phyloP scores from a whole-genome alignment of 768 basidiomycete species.

The Suillus luteus region DNA sequence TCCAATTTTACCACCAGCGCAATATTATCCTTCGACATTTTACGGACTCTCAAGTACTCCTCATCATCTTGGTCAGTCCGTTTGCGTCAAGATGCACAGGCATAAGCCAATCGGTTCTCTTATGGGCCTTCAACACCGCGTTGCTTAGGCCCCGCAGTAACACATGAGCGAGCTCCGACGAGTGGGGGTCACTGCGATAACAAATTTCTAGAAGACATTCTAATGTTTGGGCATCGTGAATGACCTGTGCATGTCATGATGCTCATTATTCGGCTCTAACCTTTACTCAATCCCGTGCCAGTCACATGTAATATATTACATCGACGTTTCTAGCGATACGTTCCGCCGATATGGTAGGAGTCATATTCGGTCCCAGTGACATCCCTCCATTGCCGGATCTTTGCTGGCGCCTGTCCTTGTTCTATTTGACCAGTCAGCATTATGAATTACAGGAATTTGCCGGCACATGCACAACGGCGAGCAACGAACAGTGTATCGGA shows the following conservation, averaged over 20 bases:
- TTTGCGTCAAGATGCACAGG: conserved; percentile 23
- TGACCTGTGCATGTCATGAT: conserved; percentile 39
- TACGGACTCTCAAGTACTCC: conserved; percentile 48
- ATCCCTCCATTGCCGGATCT: conserved; percentile 38
- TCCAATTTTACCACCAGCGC: conserved; percentile 17
- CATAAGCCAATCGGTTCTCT: conserved; percentile 9
- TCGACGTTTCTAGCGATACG: conserved; percentile 39
- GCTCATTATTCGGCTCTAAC: background rate
- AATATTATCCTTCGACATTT: conserved; percentile 42
- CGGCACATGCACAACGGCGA: conserved; percentile 25
- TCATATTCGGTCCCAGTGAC: conserved; percentile 17
- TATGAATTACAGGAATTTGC: conserved; percentile 20
- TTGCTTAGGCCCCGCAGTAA: conserved; percentile 28
- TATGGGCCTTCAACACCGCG: conserved; percentile 19
- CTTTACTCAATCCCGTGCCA: background rate
- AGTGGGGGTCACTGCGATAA: conserved; percentile 8
- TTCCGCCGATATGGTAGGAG: conserved; percentile 28
- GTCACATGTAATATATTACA: background rate
- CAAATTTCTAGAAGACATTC: conserved; percentile 10
- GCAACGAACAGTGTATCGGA: conserved; percentile 6
- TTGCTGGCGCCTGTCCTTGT: conserved; percentile 32
- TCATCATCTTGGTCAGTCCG: conserved; percentile 44
- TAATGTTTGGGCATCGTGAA: conserved; percentile 9
- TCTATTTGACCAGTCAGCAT: conserved; percentile 33
- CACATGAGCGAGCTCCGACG: conserved; percentile 18